Percentiles rank a stretch among this genome's conserved stretches.
Evolutionary conservation across 2,329 filamentous ascomycete species (phyloP).

Genomic region (Dissoconium aciculare): DNA sequence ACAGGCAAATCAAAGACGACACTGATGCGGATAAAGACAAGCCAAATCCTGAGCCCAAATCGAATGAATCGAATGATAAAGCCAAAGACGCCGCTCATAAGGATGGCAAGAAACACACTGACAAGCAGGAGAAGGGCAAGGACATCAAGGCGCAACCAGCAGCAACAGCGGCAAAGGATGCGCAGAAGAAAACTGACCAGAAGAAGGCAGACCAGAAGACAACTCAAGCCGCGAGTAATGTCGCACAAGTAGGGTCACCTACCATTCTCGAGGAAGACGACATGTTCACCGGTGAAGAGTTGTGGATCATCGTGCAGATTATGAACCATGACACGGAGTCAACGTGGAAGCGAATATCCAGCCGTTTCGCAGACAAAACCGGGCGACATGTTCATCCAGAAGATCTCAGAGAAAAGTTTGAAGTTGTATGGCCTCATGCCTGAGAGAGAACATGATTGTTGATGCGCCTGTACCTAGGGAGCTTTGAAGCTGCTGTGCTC

Average conservation of each 20-base stretch:
- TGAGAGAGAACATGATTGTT: no score
- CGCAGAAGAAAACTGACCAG: constrained; percentile 9
- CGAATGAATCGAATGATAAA: no score
- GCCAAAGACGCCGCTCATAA: no score
- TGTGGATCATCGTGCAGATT: constrained; percentile 30
- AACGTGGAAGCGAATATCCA: constrained; percentile 34
- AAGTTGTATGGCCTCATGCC: constrained; percentile 14
- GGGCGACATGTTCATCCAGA: constrained; percentile 31
- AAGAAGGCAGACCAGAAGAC: constrained; percentile 11
- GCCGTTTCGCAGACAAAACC: constrained; percentile 35
- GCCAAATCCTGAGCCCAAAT: background rate
- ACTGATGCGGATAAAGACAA: constrained; percentile 1
- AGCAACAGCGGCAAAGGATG: constrained; percentile 5
- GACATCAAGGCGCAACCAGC: constrained; percentile 9
- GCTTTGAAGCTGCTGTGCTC: no score
- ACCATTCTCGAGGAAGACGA: constrained; percentile 22
- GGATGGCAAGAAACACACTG: constrained; percentile 3
- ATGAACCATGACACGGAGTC: constrained; percentile 19
- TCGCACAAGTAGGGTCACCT: constrained; percentile 6
- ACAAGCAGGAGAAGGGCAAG: constrained; percentile 9
- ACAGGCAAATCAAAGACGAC: constrained; percentile 22
- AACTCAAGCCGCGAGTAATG: constrained; percentile 7
- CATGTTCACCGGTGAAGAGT: constrained; percentile 24
- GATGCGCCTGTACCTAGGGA: no score
- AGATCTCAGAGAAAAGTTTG: constrained; percentile 30